Percentiles rank a stretch among this genome's conserved stretches.
phyloP scores from a whole-genome alignment of 179 eudicot genomes.

The Beta macrorhiza region DNA sequence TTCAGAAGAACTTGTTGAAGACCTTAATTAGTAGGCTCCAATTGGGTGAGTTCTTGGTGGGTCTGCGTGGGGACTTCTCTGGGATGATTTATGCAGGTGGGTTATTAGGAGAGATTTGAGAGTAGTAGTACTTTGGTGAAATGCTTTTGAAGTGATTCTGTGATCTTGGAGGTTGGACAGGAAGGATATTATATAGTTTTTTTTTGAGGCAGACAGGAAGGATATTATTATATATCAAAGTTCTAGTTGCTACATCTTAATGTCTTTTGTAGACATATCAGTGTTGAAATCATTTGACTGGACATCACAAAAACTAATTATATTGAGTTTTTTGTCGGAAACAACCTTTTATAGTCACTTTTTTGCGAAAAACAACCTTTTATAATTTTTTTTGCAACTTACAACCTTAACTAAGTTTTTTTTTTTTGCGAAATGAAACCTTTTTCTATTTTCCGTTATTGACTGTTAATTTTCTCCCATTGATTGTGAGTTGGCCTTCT shows the following conservation, averaged over 20 bases:
- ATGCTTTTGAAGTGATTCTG: neutral
- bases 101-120: neutral
- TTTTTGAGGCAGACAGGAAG: neutral
- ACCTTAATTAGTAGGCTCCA: neutral
- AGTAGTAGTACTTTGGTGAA: neutral
- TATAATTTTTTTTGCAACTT: no score
- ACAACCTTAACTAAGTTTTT: no score
- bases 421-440: no score
- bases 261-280: neutral
- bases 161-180: neutral
- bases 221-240: neutral
- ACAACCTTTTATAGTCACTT: no score
- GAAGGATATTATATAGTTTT: neutral
- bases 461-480: no score
- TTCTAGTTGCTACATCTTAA: neutral
- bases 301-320: neutral
- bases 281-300: no score
- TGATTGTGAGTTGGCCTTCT: no score
- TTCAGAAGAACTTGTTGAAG: neutral
- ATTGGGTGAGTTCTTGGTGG: neutral
- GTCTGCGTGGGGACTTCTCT: neutral
- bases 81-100: neutral
- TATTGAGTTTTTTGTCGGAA: no score
- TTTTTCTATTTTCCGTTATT: no score
- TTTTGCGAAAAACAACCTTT: no score